Base-by-base conservation (phyloP, 2,329 filamentous ascomycete genomes). In the Golovinomyces cichoracearum region DNA sequence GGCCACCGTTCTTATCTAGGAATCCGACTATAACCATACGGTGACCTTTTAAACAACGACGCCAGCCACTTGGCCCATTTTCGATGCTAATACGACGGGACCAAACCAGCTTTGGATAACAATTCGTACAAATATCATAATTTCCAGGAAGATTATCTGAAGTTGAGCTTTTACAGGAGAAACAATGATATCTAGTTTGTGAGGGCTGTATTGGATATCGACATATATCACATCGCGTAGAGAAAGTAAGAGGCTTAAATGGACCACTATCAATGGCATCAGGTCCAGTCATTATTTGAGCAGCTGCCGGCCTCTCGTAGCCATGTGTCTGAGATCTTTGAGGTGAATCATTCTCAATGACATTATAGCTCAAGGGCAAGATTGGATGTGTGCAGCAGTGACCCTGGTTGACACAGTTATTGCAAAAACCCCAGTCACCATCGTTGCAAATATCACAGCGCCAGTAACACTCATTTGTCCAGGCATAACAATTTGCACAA, bases 401-500 rank as follows among this genome's bases (percentile, higher is more conserved):
- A 15, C 83, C 85, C 61, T 79, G 76, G 51, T 88, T 86, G 26
- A 93, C 83, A 55, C 88, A 95, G 51, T 71, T 66, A 56, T 86
- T 84, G 64, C 88, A 95, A 60, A 83, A 94, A 0, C 88, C 88
- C 86, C 86, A 95, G 58, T 92, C 86, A 4, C 84, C 88, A 53
- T 90, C 77, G 57, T 93, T 93, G 64, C 88, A 95, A 23, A 71
- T 62, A 51, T 80, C 75, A 61, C 88, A 95, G 53, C 82, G 78
- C 88, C 86, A 95, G 63, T 83, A 93, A 63, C 83, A 90, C 47
- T 79, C 73, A 57, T 92, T 86, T 0, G 83, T 72, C 66, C 76
- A 81, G 0, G 72, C 67, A 17, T 71, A 66, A 60, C 88, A 94
- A 45, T 72, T 71, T 33, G 80, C 75, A 60, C 88, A 95, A 62